Conservation (phyloP, 345 rosid species). For the Salix dunnii region DNA sequence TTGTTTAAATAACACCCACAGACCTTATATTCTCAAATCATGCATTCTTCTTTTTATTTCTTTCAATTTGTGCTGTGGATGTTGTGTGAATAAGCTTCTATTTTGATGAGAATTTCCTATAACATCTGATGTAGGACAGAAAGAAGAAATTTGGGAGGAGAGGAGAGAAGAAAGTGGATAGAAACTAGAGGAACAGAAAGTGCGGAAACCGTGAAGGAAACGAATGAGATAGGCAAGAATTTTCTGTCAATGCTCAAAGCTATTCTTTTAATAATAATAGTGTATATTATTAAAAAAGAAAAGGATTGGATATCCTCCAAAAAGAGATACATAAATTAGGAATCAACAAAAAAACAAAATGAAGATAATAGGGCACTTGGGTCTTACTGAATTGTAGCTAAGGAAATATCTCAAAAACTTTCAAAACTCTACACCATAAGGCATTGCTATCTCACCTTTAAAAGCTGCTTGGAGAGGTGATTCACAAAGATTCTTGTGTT, state of each 20-base stretch:
- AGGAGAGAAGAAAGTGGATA: background rate
- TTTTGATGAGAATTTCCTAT: background rate
- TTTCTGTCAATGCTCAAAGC: background rate
- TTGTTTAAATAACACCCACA: background rate
- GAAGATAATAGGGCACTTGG: too few relatives aligned
- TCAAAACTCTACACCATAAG: too few relatives aligned
- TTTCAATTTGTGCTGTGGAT: background rate
- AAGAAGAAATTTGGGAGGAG: background rate
- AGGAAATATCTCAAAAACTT: too few relatives aligned
- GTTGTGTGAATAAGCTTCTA: background rate
- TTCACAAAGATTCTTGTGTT: too few relatives aligned
- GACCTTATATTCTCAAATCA: background rate
- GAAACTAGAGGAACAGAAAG: background rate
- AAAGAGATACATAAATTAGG: background rate
- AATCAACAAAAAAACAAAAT: too few relatives aligned
- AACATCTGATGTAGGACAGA: slow-evolving; percentile 1
- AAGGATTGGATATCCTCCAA: background rate
- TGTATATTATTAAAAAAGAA: background rate
- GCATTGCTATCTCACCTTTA: too few relatives aligned
- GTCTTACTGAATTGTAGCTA: too few relatives aligned
- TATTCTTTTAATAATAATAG: background rate
- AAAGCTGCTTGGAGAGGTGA: too few relatives aligned
- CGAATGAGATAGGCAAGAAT: background rate
- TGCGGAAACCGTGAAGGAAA: background rate
- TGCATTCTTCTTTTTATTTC: background rate